These are phyloP conservation scores for Lotus japonicus DNA, from an alignment of 306 rosid species.

Conservation along the genomic window DNA sequence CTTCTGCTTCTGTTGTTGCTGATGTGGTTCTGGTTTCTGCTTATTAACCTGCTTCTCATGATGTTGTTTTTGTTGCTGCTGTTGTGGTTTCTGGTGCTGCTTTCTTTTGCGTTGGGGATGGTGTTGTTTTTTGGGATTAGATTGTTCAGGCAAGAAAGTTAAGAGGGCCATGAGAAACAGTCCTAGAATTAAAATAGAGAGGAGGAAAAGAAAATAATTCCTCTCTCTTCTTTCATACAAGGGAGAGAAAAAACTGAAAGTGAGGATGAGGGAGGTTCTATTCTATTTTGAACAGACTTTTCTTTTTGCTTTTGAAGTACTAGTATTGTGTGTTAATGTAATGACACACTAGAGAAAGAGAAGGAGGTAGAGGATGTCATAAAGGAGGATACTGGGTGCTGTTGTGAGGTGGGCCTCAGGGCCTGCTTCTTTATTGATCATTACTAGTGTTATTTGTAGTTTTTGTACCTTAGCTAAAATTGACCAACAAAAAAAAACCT, in stretches of 20 bases:
- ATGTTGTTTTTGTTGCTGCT: no score
- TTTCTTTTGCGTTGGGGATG: no score
- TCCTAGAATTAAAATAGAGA: background rate
- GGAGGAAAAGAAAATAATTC: background rate
- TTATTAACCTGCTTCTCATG: slow-evolving; percentile 3
- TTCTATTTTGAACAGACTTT: background rate
- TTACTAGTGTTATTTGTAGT: no score
- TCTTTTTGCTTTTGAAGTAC: background rate
- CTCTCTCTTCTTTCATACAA: slow-evolving; percentile 12
- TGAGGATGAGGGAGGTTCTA: background rate
- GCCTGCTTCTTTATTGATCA: no score
- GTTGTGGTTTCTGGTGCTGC: slow-evolving; percentile 28
- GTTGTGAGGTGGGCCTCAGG: slow-evolving; percentile 19
- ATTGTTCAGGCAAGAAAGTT: slow-evolving; percentile 44
- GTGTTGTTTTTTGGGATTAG: slow-evolving; percentile 23
- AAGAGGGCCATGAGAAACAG: slow-evolving; percentile 51
- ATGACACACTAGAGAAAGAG: background rate
- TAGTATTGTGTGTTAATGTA: background rate
- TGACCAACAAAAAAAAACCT: no score
- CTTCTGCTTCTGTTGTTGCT: slow-evolving; percentile 17
- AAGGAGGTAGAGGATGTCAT: slow-evolving; percentile 20
- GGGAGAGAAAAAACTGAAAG: background rate
- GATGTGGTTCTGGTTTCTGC: slow-evolving; percentile 11
- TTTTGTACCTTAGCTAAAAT: no score
- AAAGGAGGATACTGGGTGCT: slow-evolving; percentile 17